Base-by-base conservation (phyloP, 2,329 filamentous ascomycete genomes). In the Fusarium sp. region DNA sequence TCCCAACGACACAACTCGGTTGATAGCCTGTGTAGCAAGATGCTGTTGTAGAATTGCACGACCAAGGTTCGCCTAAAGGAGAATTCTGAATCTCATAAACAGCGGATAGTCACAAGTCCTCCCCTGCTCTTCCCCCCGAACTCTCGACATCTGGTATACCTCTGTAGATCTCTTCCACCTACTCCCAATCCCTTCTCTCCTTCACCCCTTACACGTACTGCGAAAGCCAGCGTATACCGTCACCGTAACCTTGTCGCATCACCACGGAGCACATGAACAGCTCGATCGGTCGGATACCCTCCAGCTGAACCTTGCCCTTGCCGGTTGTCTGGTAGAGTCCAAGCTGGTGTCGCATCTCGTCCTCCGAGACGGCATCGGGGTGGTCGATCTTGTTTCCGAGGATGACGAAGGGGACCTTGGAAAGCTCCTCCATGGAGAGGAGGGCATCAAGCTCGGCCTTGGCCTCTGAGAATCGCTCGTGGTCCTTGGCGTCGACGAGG, bases 341-440 rank as follows among this genome's bases (percentile, higher is more conserved):
- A 64, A 99, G 86, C 80, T 94, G 91, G 79, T 95, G 91, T 81
- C 96, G 89, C 78, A 98, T 87, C 84, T 97, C 93, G 76, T 98
- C 95, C 86, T 99, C 96, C 72, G 91, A 95, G 59, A 98, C 90
- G 69, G 96, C 96, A 74, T 96, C 92, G 58, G 94, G 94, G 84
- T 98, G 94, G 81, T 99, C 96, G 81, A 99, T 99, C 89, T 99
- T 99, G 89, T 99, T 99, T 75, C 96, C 96, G 70, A 99, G 89
- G 75, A 99, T 89, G 67, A 98, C 89, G 81, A 98, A 98, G 59
- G 96, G 96, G 8, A 97, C 96, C 86, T 97, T 97, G 79, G 89
- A 85, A 38, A 99, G 89, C 79, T 98, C 95, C 83, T 99, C 96
- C 95, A 99, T 97, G 68, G 92, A 90, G 73, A 99, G 87, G 57